Evolutionary conservation across 768 basidiomycete genomes (phyloP).

Genomic region (Leucogyrophana mollusca): DNA sequence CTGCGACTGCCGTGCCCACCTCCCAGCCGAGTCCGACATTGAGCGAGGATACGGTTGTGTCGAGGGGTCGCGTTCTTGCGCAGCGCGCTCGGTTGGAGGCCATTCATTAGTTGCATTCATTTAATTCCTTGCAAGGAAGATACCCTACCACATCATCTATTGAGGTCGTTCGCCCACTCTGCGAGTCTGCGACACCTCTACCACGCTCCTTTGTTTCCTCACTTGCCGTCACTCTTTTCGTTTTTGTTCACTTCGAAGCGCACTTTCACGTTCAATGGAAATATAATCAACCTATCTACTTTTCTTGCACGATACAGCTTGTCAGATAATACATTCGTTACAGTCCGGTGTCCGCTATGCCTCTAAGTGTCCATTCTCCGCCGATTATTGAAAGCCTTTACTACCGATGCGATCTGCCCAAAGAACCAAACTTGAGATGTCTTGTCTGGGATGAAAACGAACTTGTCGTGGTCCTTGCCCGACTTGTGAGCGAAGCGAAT

Average conservation of each 20-base stretch:
- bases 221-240: conserved; percentile 17
- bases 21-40: conserved; percentile 35
- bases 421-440: conserved; percentile 80
- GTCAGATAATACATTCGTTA: conserved; percentile 19
- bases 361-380: conserved; percentile 61
- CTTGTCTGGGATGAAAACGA: conserved; percentile 76
- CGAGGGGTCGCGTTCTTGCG: conserved; percentile 23
- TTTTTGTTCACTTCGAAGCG: conserved; percentile 18
- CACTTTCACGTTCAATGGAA: conserved; percentile 17
- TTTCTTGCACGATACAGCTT: conserved; percentile 22
- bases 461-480: conserved; percentile 73
- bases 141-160: conserved; percentile 23
- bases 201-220: conserved; percentile 16
- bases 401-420: conserved; percentile 69
- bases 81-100: conserved; percentile 16
- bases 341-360: conserved; percentile 6
- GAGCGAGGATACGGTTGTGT: conserved; percentile 38
- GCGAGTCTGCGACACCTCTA: conserved; percentile 1
- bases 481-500: conserved; percentile 83
- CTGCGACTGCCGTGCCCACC: conserved; percentile 48
- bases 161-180: conserved; percentile 13
- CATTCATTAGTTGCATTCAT: conserved; percentile 4
- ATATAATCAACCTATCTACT: conserved; percentile 17
- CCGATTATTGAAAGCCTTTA: conserved; percentile 72
- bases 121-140: conserved; percentile 21